phyloP scores from a whole-genome alignment of 2,329 filamentous ascomycete genomes.

The Xylaria multiplex region DNA sequence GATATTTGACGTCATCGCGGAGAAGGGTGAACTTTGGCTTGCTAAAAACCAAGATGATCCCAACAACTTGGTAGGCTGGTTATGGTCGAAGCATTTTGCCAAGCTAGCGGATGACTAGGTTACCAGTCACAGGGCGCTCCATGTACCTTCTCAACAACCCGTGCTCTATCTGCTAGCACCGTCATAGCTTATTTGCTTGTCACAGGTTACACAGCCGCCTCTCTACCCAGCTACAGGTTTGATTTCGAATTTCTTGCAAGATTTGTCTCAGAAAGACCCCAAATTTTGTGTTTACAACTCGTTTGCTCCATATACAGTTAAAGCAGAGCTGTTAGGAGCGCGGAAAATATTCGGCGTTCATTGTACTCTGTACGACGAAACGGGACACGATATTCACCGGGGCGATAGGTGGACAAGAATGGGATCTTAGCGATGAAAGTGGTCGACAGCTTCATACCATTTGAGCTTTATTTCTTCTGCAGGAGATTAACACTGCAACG shows the following conservation, averaged over 20 bases:
- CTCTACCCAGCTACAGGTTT: conserved; percentile 12
- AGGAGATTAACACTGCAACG: conserved; percentile 12
- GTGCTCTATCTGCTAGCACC: not conserved
- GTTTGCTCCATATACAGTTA: conserved; percentile 24
- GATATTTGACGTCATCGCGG: conserved; percentile 91
- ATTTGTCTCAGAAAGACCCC: conserved; percentile 2
- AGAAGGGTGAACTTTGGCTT: conserved; percentile 97
- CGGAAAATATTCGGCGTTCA: conserved; percentile 45
- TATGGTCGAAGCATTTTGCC: conserved; percentile 98
- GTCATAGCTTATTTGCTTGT: conserved; percentile 5
- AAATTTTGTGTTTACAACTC: conserved; percentile 34
- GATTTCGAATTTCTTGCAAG: conserved; percentile 20
- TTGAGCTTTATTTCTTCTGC: conserved; percentile 33
- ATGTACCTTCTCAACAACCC: conserved; percentile 1
- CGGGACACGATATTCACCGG: conserved; percentile 47
- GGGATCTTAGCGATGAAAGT: conserved; percentile 45
- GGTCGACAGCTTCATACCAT: conserved; percentile 32
- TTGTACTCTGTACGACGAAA: conserved; percentile 48
- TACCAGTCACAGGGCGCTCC: not conserved
- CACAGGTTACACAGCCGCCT: conserved; percentile 7
- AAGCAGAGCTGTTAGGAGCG: conserved; percentile 40
- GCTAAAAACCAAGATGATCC: conserved; percentile 96
- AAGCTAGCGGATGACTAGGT: conserved; percentile 63
- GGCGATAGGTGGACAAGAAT: conserved; percentile 40
- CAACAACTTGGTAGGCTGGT: conserved; percentile 85